Evolutionary conservation across 495 filamentous ascomycete species (phyloP).

Genomic region (Penicillium manginii): DNA sequence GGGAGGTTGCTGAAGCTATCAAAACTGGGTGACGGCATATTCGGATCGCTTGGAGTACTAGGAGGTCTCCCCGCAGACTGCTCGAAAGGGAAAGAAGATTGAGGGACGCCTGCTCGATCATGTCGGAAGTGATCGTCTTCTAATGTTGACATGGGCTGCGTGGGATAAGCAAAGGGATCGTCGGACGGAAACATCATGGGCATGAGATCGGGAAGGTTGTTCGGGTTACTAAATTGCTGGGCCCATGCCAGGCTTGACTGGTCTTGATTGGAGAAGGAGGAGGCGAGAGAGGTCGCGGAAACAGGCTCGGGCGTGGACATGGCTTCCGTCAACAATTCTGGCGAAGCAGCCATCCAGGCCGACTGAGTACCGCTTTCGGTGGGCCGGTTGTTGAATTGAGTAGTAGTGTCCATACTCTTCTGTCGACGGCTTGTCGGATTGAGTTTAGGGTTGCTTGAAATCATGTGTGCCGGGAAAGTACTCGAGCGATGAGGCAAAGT

Average conservation of each 20-base stretch:
- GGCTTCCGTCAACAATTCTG: conserved; percentile 36
- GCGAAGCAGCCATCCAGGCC: conserved; percentile 36
- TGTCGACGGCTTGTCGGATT: conserved; percentile 30
- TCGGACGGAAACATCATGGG: conserved; percentile 91
- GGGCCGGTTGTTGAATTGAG: conserved; percentile 25
- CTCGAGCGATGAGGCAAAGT: conserved; percentile 48
- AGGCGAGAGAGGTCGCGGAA: conserved; percentile 17
- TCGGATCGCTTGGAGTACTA: conserved; percentile 24
- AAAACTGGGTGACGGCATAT: conserved; percentile 30
- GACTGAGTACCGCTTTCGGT: conserved; percentile 27
- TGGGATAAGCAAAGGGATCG: conserved; percentile 89
- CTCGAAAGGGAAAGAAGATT: conserved; percentile 24
- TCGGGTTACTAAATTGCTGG: conserved; percentile 37
- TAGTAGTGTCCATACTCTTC: conserved; percentile 42
- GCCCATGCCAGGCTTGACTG: conserved; percentile 31
- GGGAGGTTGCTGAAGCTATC: conserved; percentile 37
- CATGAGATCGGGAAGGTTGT: conserved; percentile 70
- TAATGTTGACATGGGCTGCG: conserved; percentile 73
- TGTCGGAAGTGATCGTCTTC: conserved; percentile 56
- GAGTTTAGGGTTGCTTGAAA: conserved; percentile 19
- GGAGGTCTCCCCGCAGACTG: conserved; percentile 21
- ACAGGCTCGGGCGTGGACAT: conserved; percentile 38
- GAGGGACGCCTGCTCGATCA: conserved; percentile 21
- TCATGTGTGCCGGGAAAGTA: conserved; percentile 50
- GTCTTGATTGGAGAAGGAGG: conserved; percentile 30